Conservation (phyloP, 202 grass and related monocot species). For the Setaria italica region DNA sequence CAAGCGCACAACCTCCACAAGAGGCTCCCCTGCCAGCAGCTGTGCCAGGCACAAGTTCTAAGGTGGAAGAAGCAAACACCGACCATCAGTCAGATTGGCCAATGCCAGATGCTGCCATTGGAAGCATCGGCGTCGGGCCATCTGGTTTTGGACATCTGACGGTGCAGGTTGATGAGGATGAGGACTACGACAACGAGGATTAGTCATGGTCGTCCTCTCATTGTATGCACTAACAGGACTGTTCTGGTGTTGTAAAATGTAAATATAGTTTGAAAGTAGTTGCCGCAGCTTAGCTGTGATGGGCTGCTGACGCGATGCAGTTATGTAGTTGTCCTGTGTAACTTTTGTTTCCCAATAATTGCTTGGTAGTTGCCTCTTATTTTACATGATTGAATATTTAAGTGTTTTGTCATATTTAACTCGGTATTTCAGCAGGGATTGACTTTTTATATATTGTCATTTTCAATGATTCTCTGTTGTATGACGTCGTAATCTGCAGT, state of each 20-base stretch:
- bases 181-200: conserved; percentile 99
- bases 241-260: conserved; percentile 68
- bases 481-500: no score
- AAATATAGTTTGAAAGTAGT: conserved; percentile 63
- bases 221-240: conserved; percentile 51
- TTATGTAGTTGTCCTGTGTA: conserved; percentile 56
- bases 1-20: conserved; percentile 46
- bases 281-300: conserved; percentile 47
- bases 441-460: background rate
- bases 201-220: conserved; percentile 62
- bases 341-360: conserved; percentile 54
- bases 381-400: conserved; percentile 37
- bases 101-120: conserved; percentile 62
- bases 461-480: background rate
- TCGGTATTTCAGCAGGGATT: conserved; percentile 20
- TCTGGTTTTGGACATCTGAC: conserved; percentile 76
- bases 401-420: conserved; percentile 50
- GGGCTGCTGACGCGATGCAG: conserved; percentile 42
- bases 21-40: conserved; percentile 23
- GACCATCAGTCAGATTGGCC: conserved; percentile 71
- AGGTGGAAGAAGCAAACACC: conserved; percentile 47
- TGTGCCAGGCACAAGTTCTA: conserved; percentile 42
- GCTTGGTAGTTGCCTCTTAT: conserved; percentile 40
- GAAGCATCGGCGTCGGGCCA: conserved; percentile 66
- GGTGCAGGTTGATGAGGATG: conserved; percentile 93